A percentile compares a stretch with the other conserved stretches of the same genome.
These are phyloP conservation scores for Chaetomidium leptoderma DNA, from an alignment of 495 filamentous ascomycete genomes.

Conservation along the genomic window DNA sequence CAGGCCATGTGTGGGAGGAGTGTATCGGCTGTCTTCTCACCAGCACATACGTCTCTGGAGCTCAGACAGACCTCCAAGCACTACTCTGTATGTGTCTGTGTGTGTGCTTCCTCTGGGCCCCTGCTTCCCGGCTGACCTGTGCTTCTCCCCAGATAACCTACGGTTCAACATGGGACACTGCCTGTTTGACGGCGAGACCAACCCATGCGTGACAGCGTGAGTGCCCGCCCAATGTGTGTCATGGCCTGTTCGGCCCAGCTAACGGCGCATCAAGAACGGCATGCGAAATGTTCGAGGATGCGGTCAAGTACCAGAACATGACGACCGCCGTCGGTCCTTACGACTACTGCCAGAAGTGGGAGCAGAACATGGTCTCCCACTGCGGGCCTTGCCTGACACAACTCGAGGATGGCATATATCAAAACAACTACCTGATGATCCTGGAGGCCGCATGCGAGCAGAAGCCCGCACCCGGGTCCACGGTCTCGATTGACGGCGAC, in stretches of 20 bases:
- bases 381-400: slow-evolving; percentile 37
- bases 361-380: slow-evolving; percentile 25
- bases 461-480: slow-evolving; percentile 34
- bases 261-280: slow-evolving; percentile 33
- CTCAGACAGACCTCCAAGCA: slow-evolving; percentile 36
- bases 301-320: slow-evolving; percentile 37
- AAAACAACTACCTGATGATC: slow-evolving; percentile 45
- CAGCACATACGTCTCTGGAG: slow-evolving; percentile 33
- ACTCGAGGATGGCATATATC: slow-evolving; percentile 22
- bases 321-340: slow-evolving; percentile 30
- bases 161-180: slow-evolving; percentile 40
- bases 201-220: slow-evolving; percentile 43
- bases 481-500: slow-evolving; percentile 43
- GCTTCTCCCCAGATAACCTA: slow-evolving; percentile 39
- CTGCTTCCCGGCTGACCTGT: neutral
- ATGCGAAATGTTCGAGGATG: slow-evolving; percentile 35
- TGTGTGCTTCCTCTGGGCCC: too few relatives aligned
- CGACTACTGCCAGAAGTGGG: slow-evolving; percentile 43
- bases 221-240: slow-evolving; percentile 6
- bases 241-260: neutral
- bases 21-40: slow-evolving; percentile 43
- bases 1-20: slow-evolving; percentile 38
- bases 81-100: slow-evolving; percentile 41
- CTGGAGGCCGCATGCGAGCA: slow-evolving; percentile 48
- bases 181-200: slow-evolving; percentile 31